Base-by-base conservation (phyloP, 768 basidiomycete genomes). In the Boletus coccyginus region DNA sequence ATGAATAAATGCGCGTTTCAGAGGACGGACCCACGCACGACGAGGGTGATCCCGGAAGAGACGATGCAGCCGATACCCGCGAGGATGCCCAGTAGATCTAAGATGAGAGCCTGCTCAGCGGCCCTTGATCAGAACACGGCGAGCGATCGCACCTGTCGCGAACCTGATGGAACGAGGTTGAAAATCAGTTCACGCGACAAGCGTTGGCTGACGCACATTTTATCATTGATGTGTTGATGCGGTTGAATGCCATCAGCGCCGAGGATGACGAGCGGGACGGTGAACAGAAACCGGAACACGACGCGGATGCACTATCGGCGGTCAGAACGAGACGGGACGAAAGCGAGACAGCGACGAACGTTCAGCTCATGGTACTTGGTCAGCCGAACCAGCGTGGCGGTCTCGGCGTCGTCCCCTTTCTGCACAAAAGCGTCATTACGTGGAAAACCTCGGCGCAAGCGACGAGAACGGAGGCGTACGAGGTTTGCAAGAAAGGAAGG, bases 311-410 rank as follows among this genome's bases (percentile, higher is more conserved):
- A 81, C 91, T 92, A 39, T 2, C 5, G 17, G 24, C 4, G 31
- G 13, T 58, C 35, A 53, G 52, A 39, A 31, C 39, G 27, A 13
- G 4, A 19, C 10, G 19, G 16, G 29, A 32, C 1, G 17, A n/a
- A 7, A 33, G 55, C 3, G 11, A 44, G 31, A 13, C 16, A 14
- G 21, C 29, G 7, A 72, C 89, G 36, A 59, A 92, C 91, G 61
- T 94, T 94, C 40, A 92, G 72, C 64, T 93, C 89, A 40, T 89
- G 87, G 65, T 90, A 93, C 59, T 86, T 92, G 36, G 86, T 86
- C 48, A 94, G 72, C 24, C 90, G 83, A 21, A 89, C 78, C 36
- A 92, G 77, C 3, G 86, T 90, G 32, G 62, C 75, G n/a, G 62
- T 77, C 50, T 92, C 90, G 10, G 90, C 85, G 9, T 81, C 82